Base-by-base conservation (phyloP, 164 flowering plant genomes). In the Piper longum region DNA sequence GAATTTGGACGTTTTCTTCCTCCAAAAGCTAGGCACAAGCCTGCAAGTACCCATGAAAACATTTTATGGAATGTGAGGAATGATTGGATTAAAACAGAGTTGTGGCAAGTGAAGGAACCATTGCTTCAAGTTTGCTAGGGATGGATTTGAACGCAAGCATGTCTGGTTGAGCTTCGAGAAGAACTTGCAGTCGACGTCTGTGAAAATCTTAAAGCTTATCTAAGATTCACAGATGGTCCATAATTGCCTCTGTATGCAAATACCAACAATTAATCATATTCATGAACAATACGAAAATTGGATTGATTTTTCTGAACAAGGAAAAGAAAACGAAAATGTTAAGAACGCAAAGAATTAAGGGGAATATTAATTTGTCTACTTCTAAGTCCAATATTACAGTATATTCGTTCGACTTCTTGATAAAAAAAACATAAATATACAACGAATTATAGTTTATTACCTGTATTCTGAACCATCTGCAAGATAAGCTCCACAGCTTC, bases 391-490 rank as follows among this genome's bases (percentile, higher is more conserved):
- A 4, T 1, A n/a, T 42, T 7, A 61, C 7, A 43, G 26, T 41
- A 43, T 61, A 16, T 5, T 43, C 48, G 17, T 7, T 16, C 36
- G 36, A 26, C 36, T 26, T 26, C 36, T 26, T 26, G 36, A 26
- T 26, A 26, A 26, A 26, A 26, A 26, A 26, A 26, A 26, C 36
- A 26, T 26, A 26, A 26, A 26, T 26, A 26, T 26, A 26, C 36
- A 26, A 26, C 36, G 36, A 26, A 26, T 26, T 2, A 26, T 26
- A 26, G 36, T 26, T 26, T 26, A 26, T 44, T 41, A 86, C 98
- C 93, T 93, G 80, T 89, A 89, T 52, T 93, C 97, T 3, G 98
- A 93, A 16, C 97, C 97, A 82, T 93, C 97, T 36, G 98, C 98
- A 71, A 93, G 89, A 73, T 86, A 90, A 65, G 98, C 97, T 64